These are phyloP conservation scores for Trifolium repens DNA, from an alignment of 306 rosid genomes.

Conservation along the genomic window DNA sequence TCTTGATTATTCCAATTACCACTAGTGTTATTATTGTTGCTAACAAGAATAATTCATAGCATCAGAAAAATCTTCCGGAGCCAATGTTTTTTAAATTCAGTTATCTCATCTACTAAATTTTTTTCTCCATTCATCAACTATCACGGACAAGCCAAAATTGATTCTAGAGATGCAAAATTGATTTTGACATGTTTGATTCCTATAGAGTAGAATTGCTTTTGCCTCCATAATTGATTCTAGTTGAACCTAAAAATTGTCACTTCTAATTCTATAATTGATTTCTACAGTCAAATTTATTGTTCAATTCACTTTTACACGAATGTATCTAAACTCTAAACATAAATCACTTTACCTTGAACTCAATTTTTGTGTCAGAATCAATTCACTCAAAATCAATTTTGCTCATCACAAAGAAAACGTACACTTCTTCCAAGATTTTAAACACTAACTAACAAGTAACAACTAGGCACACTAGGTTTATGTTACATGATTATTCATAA, in stretches of 20 bases:
- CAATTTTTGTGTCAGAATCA: too few relatives aligned
- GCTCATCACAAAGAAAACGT: too few relatives aligned
- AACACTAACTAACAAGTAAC: constrained; percentile 4
- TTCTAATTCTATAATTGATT: too few relatives aligned
- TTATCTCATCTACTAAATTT: background rate
- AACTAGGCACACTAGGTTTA: constrained; percentile 7
- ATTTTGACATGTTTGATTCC: too few relatives aligned
- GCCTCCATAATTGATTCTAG: too few relatives aligned
- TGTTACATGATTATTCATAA: constrained; percentile 1
- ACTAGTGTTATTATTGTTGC: background rate
- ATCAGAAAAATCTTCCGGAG: background rate
- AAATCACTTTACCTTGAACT: too few relatives aligned
- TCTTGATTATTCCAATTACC: background rate
- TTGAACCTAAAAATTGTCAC: too few relatives aligned
- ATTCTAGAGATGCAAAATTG: too few relatives aligned
- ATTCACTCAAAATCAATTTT: too few relatives aligned
- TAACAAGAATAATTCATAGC: constrained; percentile 6
- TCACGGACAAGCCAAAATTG: background rate
- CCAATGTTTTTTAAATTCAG: constrained; percentile 20
- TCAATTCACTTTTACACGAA: too few relatives aligned
- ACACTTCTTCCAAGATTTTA: background rate
- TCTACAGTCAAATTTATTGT: too few relatives aligned
- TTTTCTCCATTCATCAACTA: constrained; percentile 22
- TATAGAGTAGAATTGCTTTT: too few relatives aligned
- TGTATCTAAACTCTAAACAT: background rate